Percentiles rank a stretch among this genome's conserved stretches.
Evolutionary conservation across 495 filamentous ascomycete species (phyloP).

Genomic region (Chaetomidium leptoderma): DNA sequence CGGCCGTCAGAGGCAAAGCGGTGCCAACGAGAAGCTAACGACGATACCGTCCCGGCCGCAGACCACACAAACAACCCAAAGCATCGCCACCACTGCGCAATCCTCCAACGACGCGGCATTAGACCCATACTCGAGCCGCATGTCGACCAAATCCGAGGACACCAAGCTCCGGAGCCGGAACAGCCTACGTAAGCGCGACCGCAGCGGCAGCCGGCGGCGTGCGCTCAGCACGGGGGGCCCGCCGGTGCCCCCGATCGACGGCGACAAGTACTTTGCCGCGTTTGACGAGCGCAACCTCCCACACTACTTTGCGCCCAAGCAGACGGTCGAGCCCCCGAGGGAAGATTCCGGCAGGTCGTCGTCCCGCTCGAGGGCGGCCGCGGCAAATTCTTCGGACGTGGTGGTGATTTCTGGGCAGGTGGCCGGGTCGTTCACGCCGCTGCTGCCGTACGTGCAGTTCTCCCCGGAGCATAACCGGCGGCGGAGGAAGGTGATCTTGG

Average conservation of each 20-base stretch:
- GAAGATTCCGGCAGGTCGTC: slow-evolving; percentile 10
- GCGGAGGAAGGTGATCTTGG: slow-evolving; percentile 57
- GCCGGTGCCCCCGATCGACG: slow-evolving; percentile 33
- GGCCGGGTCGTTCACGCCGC: slow-evolving; percentile 25
- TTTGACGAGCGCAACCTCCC: slow-evolving; percentile 33
- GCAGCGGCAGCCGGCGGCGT: slow-evolving; percentile 39
- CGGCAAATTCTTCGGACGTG: neutral
- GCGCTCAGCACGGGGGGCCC: slow-evolving; percentile 32
- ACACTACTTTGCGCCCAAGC: slow-evolving; percentile 29
- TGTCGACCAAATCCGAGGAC: slow-evolving; percentile 35
- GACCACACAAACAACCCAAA: slow-evolving; percentile 46
- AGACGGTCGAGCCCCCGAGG: slow-evolving; percentile 2
- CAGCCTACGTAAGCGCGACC: slow-evolving; percentile 45
- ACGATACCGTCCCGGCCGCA: slow-evolving; percentile 27
- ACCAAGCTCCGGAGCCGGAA: slow-evolving; percentile 39
- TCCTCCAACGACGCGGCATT: slow-evolving; percentile 37
- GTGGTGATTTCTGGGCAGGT: neutral
- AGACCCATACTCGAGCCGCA: slow-evolving; percentile 29
- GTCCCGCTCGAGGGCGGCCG: slow-evolving; percentile 20
- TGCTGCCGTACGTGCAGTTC: slow-evolving; percentile 49
- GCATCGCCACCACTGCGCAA: slow-evolving; percentile 36
- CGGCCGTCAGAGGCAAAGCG: slow-evolving; percentile 31
- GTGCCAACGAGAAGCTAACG: slow-evolving; percentile 25
- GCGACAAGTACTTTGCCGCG: slow-evolving; percentile 39
- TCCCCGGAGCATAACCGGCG: slow-evolving; percentile 49